Percentiles rank a stretch among this genome's conserved stretches.
Conservation (phyloP, 148 eudicot genomes). For the Salicornia ramosissima region DNA sequence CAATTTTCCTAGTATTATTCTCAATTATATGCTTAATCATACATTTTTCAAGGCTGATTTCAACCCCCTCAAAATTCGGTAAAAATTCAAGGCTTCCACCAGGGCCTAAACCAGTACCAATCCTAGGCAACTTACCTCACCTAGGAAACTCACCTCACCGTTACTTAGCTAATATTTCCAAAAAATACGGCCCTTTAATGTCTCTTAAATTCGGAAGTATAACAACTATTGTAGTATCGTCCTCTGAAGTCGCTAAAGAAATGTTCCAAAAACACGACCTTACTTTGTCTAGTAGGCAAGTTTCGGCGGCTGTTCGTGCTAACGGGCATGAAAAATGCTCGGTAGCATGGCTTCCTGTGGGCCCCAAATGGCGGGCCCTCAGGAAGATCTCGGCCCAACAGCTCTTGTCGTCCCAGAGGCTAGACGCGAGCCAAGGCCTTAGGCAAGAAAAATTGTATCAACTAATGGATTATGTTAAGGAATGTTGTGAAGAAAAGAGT, state of each 20-base stretch:
- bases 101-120: constrained; percentile 1
- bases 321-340: constrained; percentile 9
- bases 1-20: background rate
- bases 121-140: constrained; percentile 4
- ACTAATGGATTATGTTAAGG: background rate
- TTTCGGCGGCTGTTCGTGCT: constrained; percentile 11
- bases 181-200: constrained; percentile 2
- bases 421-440: constrained; percentile 13
- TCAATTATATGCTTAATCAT: background rate
- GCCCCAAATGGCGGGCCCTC: constrained; percentile 6
- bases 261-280: constrained; percentile 17
- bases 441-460: constrained; percentile 2
- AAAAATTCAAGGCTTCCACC: background rate
- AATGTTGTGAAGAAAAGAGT: background rate
- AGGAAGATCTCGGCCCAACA: background rate
- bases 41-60: background rate
- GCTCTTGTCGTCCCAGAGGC: constrained; percentile 1
- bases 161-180: background rate
- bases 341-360: constrained; percentile 10
- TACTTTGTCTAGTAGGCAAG: constrained; percentile 9
- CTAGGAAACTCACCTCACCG: constrained; percentile 1
- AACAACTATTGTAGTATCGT: constrained; percentile 9
- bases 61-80: background rate
- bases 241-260: constrained; percentile 4
- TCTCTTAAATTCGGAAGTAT: constrained; percentile 4